A percentile compares a stretch with the other conserved stretches of the same genome.
Evolutionary conservation across 2,329 filamentous ascomycete species (phyloP).

Genomic region (Calonectria hongkongensis): DNA sequence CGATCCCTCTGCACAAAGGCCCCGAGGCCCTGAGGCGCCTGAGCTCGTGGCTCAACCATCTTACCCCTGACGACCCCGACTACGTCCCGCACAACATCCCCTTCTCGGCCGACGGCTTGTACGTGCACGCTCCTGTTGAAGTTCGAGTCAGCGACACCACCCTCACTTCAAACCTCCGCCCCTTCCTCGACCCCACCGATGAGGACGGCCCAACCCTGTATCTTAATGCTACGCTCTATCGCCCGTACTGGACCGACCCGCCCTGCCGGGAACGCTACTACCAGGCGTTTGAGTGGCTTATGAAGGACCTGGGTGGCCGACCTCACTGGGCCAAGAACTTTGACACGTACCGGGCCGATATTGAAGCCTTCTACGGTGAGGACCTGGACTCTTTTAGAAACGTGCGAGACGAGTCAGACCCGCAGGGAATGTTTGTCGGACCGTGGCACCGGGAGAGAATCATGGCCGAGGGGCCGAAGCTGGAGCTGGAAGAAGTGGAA

Average conservation of each 20-base stretch:
- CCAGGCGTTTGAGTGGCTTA: slow-evolving; percentile 91
- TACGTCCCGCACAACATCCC: slow-evolving; percentile 83
- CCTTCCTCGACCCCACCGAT: slow-evolving; percentile 81
- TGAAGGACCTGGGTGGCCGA: slow-evolving; percentile 87
- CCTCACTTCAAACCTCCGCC: slow-evolving; percentile 59
- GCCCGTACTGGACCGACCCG: slow-evolving; percentile 86
- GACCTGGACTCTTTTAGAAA: slow-evolving; percentile 79
- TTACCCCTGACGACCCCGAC: slow-evolving; percentile 76
- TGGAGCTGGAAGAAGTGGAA: slow-evolving; percentile 63
- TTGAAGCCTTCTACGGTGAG: slow-evolving; percentile 82
- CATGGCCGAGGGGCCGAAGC: slow-evolving; percentile 60
- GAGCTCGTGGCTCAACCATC: slow-evolving; percentile 86
- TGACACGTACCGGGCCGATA: slow-evolving; percentile 73
- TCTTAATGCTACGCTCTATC: slow-evolving; percentile 92
- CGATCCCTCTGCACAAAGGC: slow-evolving; percentile 88
- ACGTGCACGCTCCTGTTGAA: slow-evolving; percentile 92
- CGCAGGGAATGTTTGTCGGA: slow-evolving; percentile 90
- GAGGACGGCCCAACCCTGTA: slow-evolving; percentile 85
- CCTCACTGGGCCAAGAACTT: slow-evolving; percentile 98
- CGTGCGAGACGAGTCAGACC: slow-evolving; percentile 82
- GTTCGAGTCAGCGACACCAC: slow-evolving; percentile 88
- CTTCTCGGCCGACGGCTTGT: slow-evolving; percentile 85
- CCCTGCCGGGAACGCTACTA: slow-evolving; percentile 87
- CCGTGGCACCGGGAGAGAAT: slow-evolving; percentile 90
- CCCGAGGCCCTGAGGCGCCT: slow-evolving; percentile 90